These are phyloP conservation scores for Talaromyces amestolkiae DNA, from an alignment of 2,329 filamentous ascomycete genomes.

Conservation along the genomic window DNA sequence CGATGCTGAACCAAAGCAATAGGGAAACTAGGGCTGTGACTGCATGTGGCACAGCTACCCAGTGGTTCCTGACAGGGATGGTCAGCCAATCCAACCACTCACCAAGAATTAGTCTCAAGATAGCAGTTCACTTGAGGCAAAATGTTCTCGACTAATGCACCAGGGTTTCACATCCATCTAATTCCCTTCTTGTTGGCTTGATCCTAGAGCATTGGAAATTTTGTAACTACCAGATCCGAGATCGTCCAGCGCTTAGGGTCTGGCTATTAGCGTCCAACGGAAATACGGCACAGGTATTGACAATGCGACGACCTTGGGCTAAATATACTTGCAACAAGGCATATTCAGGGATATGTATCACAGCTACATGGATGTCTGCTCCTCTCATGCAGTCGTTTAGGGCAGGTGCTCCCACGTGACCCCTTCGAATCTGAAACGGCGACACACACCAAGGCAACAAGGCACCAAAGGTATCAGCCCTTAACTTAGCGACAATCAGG, in stretches of 20 bases:
- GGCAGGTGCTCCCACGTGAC: slow-evolving; percentile 1
- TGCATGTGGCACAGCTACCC: slow-evolving; percentile 8
- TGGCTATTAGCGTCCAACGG: background rate
- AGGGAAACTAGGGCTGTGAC: background rate
- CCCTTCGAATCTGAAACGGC: background rate
- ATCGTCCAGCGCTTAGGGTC: background rate
- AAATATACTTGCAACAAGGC: background rate
- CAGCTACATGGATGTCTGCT: background rate
- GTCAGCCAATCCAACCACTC: background rate
- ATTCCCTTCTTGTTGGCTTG: background rate
- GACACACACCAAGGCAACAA: background rate
- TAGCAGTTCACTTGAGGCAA: background rate
- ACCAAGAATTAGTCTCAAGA: background rate
- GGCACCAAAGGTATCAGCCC: background rate
- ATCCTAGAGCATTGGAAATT: background rate
- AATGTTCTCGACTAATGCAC: slow-evolving; percentile 5
- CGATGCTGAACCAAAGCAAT: background rate
- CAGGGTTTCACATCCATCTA: background rate
- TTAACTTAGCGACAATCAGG: background rate
- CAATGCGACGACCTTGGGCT: background rate
- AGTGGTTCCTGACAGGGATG: background rate
- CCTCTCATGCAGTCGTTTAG: background rate
- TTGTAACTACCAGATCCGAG: background rate
- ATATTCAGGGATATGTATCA: background rate
- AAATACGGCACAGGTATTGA: background rate